These are phyloP conservation scores for Retiboletus flavoniger DNA, from an alignment of 1,284 basidiomycete genomes.

Conservation along the genomic window DNA sequence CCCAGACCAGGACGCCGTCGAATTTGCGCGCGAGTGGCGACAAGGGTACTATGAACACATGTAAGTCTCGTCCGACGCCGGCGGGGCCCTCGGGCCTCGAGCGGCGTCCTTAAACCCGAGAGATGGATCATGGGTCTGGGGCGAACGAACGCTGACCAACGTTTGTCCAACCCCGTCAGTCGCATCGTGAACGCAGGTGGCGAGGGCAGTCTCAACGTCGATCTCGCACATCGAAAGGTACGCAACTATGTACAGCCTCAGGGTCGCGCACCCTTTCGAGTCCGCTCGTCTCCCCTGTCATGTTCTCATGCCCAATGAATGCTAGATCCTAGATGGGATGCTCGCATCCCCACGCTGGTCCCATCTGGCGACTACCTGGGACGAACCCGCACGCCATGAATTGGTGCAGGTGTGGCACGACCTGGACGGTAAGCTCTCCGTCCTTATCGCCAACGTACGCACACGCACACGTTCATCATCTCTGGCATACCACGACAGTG, in stretches of 20 bases:
- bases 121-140: too few relatives aligned
- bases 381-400: slow-evolving; percentile 41
- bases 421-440: slow-evolving; percentile 41
- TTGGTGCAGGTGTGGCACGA: slow-evolving; percentile 57
- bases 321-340: slow-evolving; percentile 56
- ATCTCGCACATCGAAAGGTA: slow-evolving; percentile 57
- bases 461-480: neutral
- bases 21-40: slow-evolving; percentile 59
- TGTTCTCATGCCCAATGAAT: neutral
- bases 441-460: neutral
- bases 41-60: slow-evolving; percentile 47
- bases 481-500: slow-evolving; percentile 34
- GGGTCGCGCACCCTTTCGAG: neutral
- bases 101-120: neutral
- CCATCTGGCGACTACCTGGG: slow-evolving; percentile 43
- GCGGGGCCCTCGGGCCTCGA: neutral
- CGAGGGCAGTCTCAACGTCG: slow-evolving; percentile 50
- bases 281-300: neutral
- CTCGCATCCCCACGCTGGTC: slow-evolving; percentile 49
- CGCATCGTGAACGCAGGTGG: slow-evolving; percentile 42
- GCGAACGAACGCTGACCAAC: neutral
- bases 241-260: neutral
- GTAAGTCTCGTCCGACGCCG: slow-evolving; percentile 35
- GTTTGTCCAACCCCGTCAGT: neutral
- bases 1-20: slow-evolving; percentile 41